Percentiles rank a stretch among this genome's conserved stretches.
Evolutionary conservation across 2,329 filamentous ascomycete species (phyloP).

Genomic region (Tolypocladium cylindrosporum): DNA sequence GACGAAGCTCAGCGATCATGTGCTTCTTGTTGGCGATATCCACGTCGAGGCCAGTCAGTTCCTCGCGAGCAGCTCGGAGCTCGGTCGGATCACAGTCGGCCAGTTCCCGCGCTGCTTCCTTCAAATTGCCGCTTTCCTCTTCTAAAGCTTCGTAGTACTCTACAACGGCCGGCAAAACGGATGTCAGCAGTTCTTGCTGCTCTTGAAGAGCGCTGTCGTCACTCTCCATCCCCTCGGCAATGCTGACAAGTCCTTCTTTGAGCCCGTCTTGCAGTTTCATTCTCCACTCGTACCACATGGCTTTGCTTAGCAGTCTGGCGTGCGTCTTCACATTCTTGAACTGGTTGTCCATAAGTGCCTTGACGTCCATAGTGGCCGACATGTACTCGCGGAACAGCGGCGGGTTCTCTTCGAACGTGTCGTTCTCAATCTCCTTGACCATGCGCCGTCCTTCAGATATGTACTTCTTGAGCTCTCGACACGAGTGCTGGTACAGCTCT

Average conservation of each 20-base stretch:
- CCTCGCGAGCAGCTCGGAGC: constrained; percentile 61
- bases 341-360: constrained; percentile 84
- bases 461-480: constrained; percentile 91
- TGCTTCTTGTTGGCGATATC: constrained; percentile 61
- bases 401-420: constrained; percentile 84
- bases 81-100: constrained; percentile 74
- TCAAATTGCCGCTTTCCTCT: constrained; percentile 55
- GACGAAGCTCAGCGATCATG: constrained; percentile 55
- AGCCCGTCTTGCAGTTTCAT: constrained; percentile 77
- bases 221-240: constrained; percentile 63
- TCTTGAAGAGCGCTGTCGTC: constrained; percentile 59
- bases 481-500: constrained; percentile 91
- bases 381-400: constrained; percentile 88
- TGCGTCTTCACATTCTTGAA: constrained; percentile 97
- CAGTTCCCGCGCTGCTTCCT: constrained; percentile 62
- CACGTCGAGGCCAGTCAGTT: constrained; percentile 52
- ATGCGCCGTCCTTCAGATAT: constrained; percentile 87
- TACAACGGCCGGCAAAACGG: constrained; percentile 55
- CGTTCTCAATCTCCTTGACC: constrained; percentile 80
- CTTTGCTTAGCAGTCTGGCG: constrained; percentile 81
- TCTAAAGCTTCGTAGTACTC: constrained; percentile 52
- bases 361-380: constrained; percentile 72
- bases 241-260: constrained; percentile 68
- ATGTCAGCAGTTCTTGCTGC: constrained; percentile 59
- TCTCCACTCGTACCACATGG: constrained; percentile 97